Conservation (phyloP, 2,329 filamentous ascomycete species). For the Diplodia scrobiculata region DNA sequence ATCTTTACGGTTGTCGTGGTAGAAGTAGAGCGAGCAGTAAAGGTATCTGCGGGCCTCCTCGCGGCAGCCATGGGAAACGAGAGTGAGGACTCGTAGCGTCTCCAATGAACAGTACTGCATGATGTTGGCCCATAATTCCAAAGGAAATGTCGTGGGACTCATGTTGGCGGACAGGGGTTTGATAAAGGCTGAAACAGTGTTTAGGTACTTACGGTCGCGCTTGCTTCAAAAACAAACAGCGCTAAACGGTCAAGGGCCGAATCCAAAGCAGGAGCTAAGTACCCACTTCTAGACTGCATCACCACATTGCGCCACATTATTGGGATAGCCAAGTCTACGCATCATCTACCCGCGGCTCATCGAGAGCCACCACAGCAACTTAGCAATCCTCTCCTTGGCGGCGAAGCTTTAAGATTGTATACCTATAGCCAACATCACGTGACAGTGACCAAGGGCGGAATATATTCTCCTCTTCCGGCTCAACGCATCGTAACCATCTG, state of each 20-base stretch:
- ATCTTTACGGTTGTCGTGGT: background rate
- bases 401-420: too few relatives aligned
- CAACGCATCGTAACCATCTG: too few relatives aligned
- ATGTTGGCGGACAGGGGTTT: background rate
- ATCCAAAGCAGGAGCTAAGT: too few relatives aligned
- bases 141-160: background rate
- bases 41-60: constrained; percentile 6
- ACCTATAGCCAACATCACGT: background rate
- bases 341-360: too few relatives aligned
- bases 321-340: too few relatives aligned
- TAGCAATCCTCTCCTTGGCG: too few relatives aligned
- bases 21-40: background rate
- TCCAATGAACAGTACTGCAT: background rate
- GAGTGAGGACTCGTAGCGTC: background rate
- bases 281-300: too few relatives aligned
- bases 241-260: too few relatives aligned
- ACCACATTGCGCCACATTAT: too few relatives aligned
- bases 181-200: background rate
- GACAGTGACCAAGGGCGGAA: constrained; percentile 6
- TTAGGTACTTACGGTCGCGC: too few relatives aligned
- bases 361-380: too few relatives aligned
- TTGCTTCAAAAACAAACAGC: too few relatives aligned
- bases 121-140: constrained; percentile 4
- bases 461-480: constrained; percentile 17
- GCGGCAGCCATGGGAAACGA: constrained; percentile 1